Evolutionary conservation across 306 rosid species (phyloP).

Genomic region (Castanospermum australe): DNA sequence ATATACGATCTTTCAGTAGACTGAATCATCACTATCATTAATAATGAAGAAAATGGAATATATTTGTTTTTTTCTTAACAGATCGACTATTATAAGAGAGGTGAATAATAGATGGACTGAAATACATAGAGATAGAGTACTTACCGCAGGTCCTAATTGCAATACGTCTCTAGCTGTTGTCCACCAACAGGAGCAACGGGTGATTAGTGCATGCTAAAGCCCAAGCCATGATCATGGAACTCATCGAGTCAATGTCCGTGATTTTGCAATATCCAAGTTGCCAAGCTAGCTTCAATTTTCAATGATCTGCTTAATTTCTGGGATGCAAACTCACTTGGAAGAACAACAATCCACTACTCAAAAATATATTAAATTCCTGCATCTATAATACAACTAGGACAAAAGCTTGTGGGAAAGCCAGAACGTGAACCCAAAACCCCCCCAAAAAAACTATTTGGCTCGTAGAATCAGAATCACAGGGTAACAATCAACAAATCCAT

Average conservation of each 20-base stretch:
- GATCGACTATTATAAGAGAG: neutral
- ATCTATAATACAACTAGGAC: neutral
- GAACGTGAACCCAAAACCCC: conserved; percentile 16
- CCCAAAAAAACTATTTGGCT: neutral
- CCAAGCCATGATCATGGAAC: conserved; percentile 35
- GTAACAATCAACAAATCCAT: neutral
- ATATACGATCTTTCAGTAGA: conserved; percentile 28
- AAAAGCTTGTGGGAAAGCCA: conserved; percentile 10
- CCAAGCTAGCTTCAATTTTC: conserved; percentile 45
- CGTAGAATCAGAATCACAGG: neutral
- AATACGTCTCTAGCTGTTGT: conserved; percentile 25
- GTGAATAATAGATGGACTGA: conserved; percentile 18
- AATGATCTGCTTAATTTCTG: conserved; percentile 34
- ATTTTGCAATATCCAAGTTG: conserved; percentile 32
- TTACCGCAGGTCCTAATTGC: conserved; percentile 34
- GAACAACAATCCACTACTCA: neutral
- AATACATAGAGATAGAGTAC: conserved; percentile 24
- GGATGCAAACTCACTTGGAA: conserved; percentile 28
- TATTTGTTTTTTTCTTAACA: too few relatives aligned
- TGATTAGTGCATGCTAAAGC: conserved; percentile 24
- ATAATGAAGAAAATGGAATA: conserved; percentile 19
- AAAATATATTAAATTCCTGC: neutral
- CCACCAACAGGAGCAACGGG: conserved; percentile 41
- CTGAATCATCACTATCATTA: conserved; percentile 46
- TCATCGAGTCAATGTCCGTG: conserved; percentile 16